Evolutionary conservation across 352 stramenopile species (phyloP).

Genomic region (Pythium aquatile): DNA sequence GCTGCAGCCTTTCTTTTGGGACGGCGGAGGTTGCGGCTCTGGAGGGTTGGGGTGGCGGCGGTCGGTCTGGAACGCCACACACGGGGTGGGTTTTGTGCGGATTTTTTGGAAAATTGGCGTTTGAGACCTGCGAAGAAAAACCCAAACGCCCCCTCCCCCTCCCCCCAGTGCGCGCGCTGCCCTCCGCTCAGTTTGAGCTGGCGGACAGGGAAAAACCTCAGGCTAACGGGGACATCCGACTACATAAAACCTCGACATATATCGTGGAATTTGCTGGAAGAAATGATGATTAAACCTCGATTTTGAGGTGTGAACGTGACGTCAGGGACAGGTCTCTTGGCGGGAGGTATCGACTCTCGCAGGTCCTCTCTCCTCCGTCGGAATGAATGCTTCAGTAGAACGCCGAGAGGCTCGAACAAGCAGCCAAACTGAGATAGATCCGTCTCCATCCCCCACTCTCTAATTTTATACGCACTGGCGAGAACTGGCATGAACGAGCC

Average conservation of each 20-base stretch:
- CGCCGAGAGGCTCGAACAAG: background rate
- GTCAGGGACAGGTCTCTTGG: slow-evolving; percentile 19
- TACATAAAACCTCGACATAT: slow-evolving; percentile 12
- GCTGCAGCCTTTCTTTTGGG: slow-evolving; percentile 28
- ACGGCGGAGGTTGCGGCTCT: slow-evolving; percentile 6
- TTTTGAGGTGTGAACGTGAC: slow-evolving; percentile 17
- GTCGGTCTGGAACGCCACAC: slow-evolving; percentile 4
- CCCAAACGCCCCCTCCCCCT: slow-evolving; percentile 5
- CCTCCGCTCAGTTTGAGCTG: slow-evolving; percentile 9
- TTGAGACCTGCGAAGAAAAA: slow-evolving; percentile 27
- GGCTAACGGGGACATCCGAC: slow-evolving; percentile 19
- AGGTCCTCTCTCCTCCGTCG: background rate
- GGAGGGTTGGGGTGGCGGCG: slow-evolving; percentile 16
- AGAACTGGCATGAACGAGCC: slow-evolving; percentile 1
- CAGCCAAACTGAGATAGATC: slow-evolving; percentile 12
- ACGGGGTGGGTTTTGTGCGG: slow-evolving; percentile 21
- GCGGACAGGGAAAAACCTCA: slow-evolving; percentile 18
- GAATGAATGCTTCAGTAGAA: slow-evolving; percentile 16
- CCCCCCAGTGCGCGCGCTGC: slow-evolving; percentile 1
- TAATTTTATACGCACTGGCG: slow-evolving; percentile 14
- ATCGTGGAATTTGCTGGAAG: slow-evolving; percentile 24
- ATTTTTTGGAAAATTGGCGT: slow-evolving; percentile 34
- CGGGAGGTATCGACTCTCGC: slow-evolving; percentile 9
- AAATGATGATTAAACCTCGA: slow-evolving; percentile 15
- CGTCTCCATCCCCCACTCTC: background rate